Percentiles rank a stretch among this genome's conserved stretches.
These are phyloP conservation scores for Lomentospora prolificans DNA, from an alignment of 2,329 filamentous ascomycete genomes.

Conservation along the genomic window DNA sequence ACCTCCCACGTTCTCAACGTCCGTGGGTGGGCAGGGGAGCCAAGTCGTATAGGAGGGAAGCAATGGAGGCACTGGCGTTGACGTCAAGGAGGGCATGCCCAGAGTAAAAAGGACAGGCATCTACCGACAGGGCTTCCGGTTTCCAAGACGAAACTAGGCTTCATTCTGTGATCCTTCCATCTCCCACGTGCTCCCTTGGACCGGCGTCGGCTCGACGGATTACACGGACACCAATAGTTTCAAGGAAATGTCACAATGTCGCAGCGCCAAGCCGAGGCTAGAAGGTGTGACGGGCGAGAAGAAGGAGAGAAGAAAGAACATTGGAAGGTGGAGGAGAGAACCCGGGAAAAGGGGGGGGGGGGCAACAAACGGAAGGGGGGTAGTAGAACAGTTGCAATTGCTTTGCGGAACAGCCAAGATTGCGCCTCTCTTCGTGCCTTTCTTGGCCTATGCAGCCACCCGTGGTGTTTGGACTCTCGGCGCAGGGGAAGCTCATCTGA, in stretches of 20 bases:
- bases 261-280: neutral
- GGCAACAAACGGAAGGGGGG: neutral
- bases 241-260: neutral
- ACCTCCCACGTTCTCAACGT: too few relatives aligned
- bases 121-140: too few relatives aligned
- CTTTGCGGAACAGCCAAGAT: neutral
- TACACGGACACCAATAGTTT: neutral
- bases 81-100: too few relatives aligned
- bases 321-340: neutral
- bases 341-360: too few relatives aligned
- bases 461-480: neutral
- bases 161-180: neutral
- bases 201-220: conserved; percentile 2
- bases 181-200: conserved; percentile 1
- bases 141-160: neutral
- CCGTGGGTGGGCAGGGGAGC: too few relatives aligned
- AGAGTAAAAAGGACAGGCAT: too few relatives aligned
- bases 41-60: too few relatives aligned
- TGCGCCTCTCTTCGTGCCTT: neutral
- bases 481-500: neutral
- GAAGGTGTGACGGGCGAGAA: neutral
- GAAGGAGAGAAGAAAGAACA: neutral
- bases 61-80: too few relatives aligned
- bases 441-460: conserved; percentile 1
- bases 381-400: neutral